These are phyloP conservation scores for Capsella bursapastoris DNA, from an alignment of 345 rosid species.

Conservation along the genomic window DNA sequence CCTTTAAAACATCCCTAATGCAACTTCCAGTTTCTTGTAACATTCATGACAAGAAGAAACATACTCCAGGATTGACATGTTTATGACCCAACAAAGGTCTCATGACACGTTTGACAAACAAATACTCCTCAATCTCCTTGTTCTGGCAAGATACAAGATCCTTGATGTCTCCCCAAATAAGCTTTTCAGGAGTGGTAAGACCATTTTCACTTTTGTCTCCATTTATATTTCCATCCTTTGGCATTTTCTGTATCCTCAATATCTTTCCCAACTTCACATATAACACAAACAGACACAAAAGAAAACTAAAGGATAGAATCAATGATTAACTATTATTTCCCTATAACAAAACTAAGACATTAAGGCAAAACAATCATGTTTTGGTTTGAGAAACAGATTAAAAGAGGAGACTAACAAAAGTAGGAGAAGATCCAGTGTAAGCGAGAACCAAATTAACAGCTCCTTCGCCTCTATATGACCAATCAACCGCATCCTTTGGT, in stretches of 20 bases:
- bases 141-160: constrained; percentile 51
- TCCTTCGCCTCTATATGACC: constrained; percentile 95
- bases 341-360: background rate
- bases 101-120: constrained; percentile 70
- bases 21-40: background rate
- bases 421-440: constrained; percentile 77
- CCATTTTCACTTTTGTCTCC: constrained; percentile 40
- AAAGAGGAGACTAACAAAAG: constrained; percentile 53
- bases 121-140: constrained; percentile 54
- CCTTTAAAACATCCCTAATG: background rate
- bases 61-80: constrained; percentile 80
- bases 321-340: background rate
- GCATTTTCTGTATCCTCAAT: constrained; percentile 69
- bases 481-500: constrained; percentile 69
- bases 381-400: background rate
- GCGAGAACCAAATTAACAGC: constrained; percentile 92
- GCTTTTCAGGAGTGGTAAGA: constrained; percentile 51
- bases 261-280: constrained; percentile 65
- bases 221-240: constrained; percentile 45
- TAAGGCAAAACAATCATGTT: background rate
- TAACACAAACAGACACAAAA: background rate
- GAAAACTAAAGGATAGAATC: background rate
- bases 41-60: constrained; percentile 5
- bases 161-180: constrained; percentile 56
- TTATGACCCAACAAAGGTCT: constrained; percentile 74